These are phyloP conservation scores for Bromus sterilis DNA, from an alignment of 176 grass and related monocot genomes.

Conservation along the genomic window DNA sequence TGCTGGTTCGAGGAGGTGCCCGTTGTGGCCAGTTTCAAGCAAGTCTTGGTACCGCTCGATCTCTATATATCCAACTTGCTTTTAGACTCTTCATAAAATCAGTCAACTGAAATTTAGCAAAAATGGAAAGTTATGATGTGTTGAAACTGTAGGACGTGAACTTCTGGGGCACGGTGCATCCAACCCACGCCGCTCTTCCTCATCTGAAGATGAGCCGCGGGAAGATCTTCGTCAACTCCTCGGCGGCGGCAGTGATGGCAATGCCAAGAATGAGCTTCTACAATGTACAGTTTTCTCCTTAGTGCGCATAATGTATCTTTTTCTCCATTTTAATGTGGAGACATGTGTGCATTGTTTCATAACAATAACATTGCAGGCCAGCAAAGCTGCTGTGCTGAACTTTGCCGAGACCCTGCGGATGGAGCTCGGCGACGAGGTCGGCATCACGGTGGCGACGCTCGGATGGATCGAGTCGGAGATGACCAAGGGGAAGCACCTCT, in stretches of 20 bases:
- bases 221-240: conserved; percentile 57
- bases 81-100: no score
- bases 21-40: conserved; percentile 40
- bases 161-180: conserved; percentile 62
- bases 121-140: no score
- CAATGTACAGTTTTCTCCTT: conserved; percentile 29
- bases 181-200: conserved; percentile 46
- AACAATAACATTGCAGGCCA: conserved; percentile 32
- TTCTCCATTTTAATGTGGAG: not conserved
- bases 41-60: conserved; percentile 37
- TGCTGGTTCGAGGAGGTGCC: conserved; percentile 51
- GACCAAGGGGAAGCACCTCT: conserved; percentile 63
- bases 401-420: conserved; percentile 67
- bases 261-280: conserved; percentile 82
- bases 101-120: no score
- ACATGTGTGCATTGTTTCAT: not conserved
- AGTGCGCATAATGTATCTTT: not conserved
- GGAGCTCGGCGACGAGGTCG: conserved; percentile 36
- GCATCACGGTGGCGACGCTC: conserved; percentile 54
- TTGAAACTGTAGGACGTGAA: conserved; percentile 33
- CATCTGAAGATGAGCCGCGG: conserved; percentile 53
- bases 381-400: conserved; percentile 56
- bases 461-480: conserved; percentile 79
- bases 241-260: conserved; percentile 24
- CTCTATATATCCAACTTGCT: no score